phyloP scores from a whole-genome alignment of 1,284 basidiomycete genomes.

The Puccinia hordei region DNA sequence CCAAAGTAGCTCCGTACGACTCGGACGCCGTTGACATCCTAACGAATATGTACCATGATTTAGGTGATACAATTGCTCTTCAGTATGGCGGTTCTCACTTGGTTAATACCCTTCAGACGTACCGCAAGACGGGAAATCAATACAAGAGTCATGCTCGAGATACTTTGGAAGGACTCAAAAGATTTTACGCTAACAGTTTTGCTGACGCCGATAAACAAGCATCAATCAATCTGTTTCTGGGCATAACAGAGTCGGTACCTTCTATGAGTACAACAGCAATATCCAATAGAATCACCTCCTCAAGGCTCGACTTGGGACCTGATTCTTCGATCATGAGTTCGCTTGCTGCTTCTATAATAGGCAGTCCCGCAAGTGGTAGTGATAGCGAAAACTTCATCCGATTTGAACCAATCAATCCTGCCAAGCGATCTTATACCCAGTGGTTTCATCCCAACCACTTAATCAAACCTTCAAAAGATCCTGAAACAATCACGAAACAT shows the following conservation, averaged over 20 bases:
- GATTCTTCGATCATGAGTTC: slow-evolving; percentile 42
- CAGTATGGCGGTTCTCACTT: slow-evolving; percentile 96
- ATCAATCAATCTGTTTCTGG: slow-evolving; percentile 95
- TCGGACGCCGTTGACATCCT: slow-evolving; percentile 95
- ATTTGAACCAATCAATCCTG: slow-evolving; percentile 53
- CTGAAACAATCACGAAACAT: slow-evolving; percentile 66
- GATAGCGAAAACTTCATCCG: slow-evolving; percentile 21
- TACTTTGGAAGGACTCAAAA: slow-evolving; percentile 91
- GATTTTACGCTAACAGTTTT: slow-evolving; percentile 82
- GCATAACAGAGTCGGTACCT: slow-evolving; percentile 68
- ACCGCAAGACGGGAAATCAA: slow-evolving; percentile 83
- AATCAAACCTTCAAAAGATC: slow-evolving; percentile 67
- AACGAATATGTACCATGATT: slow-evolving; percentile 98
- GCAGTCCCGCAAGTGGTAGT: slow-evolving; percentile 6
- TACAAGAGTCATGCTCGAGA: slow-evolving; percentile 98
- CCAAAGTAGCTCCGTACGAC: slow-evolving; percentile 83
- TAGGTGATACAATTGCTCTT: slow-evolving; percentile 89
- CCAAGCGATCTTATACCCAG: slow-evolving; percentile 70
- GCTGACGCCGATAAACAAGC: slow-evolving; percentile 94
- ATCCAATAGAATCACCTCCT: slow-evolving; percentile 51
- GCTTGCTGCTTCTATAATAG: slow-evolving; percentile 35
- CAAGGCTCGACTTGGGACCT: slow-evolving; percentile 34
- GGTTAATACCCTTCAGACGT: slow-evolving; percentile 95
- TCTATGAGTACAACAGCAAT: slow-evolving; percentile 51
- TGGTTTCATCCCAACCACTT: slow-evolving; percentile 80